Evolutionary conservation across 2,329 filamentous ascomycete species (phyloP), one percentile per base, ranked within the genome.

Genomic region (Alternaria metachromatica): DNA sequence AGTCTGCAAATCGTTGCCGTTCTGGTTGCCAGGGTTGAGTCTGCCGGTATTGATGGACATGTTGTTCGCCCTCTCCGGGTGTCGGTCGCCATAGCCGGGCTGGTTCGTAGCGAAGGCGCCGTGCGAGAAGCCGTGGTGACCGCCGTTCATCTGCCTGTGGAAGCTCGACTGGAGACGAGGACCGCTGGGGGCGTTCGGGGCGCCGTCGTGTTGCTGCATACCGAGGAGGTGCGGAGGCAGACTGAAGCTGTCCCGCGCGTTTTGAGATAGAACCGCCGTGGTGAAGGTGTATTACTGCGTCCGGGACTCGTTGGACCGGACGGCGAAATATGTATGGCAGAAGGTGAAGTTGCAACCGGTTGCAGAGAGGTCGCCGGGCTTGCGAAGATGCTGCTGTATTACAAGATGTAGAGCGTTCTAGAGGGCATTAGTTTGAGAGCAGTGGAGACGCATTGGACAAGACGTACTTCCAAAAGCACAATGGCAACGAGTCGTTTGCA

Each of bases 51-150:
- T 97, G 84, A 98, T 97, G 68, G 91, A 90, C 68, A 95, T 93
- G 76, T 98, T 92, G 82, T 96, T 97, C 55, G 86, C 87, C 72
- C 94, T 88, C 75, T 94, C 91, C 71, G 92, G 89, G 81, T 96
- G 93, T 76, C 94, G 89, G 80, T 97, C 94, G 69, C 90, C 91
- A 77, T 97, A 97, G 65, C 93, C 92, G 62, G 86, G 83, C 72
- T 89, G 87, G 82, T 97, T 96, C 61, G 92, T 95, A 76, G 90
- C 90, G 82, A 96, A 97, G 63, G 94, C 94, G 69, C 92, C 93
- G 80, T 97, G 94, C 53, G 94, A 97, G 82, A 97, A 97, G 69
- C 93, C 94, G 51, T 93, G 96, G 73, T 94, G 91, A 78, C 92
- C 86, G 67, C 84, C 84, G 77, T 84, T 73, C 59, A 74, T 69